Evolutionary conservation across 805 yeast species (phyloP), one percentile per base, ranked within the genome.

Genomic region (Blastobotrys americana): DNA sequence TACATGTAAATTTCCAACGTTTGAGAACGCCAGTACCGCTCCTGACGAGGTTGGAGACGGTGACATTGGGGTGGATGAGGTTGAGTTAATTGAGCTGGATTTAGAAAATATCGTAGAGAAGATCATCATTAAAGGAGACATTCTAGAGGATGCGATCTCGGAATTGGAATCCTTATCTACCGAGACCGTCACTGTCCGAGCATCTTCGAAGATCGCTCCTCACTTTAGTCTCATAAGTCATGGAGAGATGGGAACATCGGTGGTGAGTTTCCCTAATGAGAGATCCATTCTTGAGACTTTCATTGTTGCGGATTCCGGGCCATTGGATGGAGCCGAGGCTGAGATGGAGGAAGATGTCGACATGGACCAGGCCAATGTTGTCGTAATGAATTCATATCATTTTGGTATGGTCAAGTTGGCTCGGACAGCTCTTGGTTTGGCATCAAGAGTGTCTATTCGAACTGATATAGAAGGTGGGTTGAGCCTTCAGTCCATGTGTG

Each of bases 201-300:
- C 66, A 35, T 70, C 71, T 3, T 55, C 60, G 3, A 35, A 41
- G 16, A 44, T 22, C 5, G 53, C 60, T 3, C 67, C 71, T 28
- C 71, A 68, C 50, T 60, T 81, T 38, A 67, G 72, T 20, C 71
- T 87, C 43, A 73, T 83, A 3, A 81, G 93, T 0, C 72, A 71
- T 34, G 84, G 90, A 8, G 83, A 80, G n/a, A 70, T 84, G 38
- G 95, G 95, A 0, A 68, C 71, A 42, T 78, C 85, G 34, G 80
- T 82, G 55, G 66, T 85, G 17, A 70, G 73, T 6, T 71, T 81
- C 39, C 95, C 95, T 0, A 73, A 71, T 48, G 83, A 76, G 39
- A 71, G 73, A 52, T 67, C 77, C 2, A 74, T 78, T 9, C 59
- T 87, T 25, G 90, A 83, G 49, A 78, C 79, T 36, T 58, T 85